These are phyloP conservation scores for Lumnitzera racemosa DNA, from an alignment of 345 rosid genomes.

Conservation along the genomic window DNA sequence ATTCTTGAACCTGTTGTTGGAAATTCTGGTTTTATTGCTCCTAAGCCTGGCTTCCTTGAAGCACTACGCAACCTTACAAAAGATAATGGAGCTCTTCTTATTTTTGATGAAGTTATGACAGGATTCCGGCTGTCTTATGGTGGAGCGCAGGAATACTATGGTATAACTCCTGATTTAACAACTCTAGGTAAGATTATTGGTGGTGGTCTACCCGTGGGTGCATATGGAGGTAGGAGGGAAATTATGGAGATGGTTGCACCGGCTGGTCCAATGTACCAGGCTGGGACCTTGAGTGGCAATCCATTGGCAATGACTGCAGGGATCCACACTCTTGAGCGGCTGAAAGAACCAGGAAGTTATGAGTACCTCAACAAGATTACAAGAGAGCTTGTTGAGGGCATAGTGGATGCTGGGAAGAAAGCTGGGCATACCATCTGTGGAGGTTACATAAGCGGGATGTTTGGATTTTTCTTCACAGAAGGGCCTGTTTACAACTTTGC, in stretches of 20 bases:
- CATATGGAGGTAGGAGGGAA: conserved; percentile 89
- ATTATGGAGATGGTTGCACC: conserved; percentile 99
- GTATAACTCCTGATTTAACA: conserved; percentile 69
- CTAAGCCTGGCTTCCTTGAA: conserved; percentile 61
- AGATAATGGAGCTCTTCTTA: conserved; percentile 61
- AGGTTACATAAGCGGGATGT: conserved; percentile 76
- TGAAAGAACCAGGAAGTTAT: conserved; percentile 67
- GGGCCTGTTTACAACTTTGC: conserved; percentile 75
- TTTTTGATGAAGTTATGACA: conserved; percentile 94
- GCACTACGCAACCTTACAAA: conserved; percentile 45
- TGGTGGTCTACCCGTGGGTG: conserved; percentile 92
- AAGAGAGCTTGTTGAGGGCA: conserved; percentile 52
- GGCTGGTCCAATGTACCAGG: conserved; percentile 98
- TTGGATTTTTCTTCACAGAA: conserved; percentile 91
- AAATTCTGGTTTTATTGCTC: conserved; percentile 78
- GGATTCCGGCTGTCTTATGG: conserved; percentile 90
- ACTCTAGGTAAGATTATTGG: conserved; percentile 91
- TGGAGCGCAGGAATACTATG: conserved; percentile 89
- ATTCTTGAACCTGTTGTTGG: conserved; percentile 95
- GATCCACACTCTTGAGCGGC: conserved; percentile 63
- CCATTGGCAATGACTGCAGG: conserved; percentile 97
- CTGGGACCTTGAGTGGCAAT: conserved; percentile 92
- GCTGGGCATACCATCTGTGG: conserved; percentile 89
- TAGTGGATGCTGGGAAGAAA: conserved; percentile 69
- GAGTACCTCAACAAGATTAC: conserved; percentile 77